Evolutionary conservation across 2,329 filamentous ascomycete species (phyloP).

Genomic region (Thielaviopsis punctulata): DNA sequence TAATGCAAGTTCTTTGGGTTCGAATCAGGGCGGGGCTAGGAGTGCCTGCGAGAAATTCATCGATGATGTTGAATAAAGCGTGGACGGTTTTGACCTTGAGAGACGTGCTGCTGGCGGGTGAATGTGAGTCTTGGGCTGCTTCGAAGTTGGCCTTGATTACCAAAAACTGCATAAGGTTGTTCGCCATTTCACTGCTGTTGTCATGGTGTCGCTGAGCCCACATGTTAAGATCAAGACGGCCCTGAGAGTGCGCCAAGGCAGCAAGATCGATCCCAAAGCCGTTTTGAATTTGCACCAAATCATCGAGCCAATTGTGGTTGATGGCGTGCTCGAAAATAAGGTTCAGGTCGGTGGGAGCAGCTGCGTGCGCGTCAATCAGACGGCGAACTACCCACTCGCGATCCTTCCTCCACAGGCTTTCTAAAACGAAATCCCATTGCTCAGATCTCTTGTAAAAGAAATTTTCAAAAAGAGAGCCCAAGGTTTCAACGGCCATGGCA

Average conservation of each 20-base stretch:
- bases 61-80: slow-evolving; percentile 60
- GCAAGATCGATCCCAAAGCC: slow-evolving; percentile 79
- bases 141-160: slow-evolving; percentile 74
- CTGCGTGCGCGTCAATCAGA: slow-evolving; percentile 65
- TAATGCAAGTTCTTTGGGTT: slow-evolving; percentile 76
- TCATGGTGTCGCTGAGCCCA: slow-evolving; percentile 63
- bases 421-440: slow-evolving; percentile 73
- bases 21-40: slow-evolving; percentile 53
- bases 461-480: slow-evolving; percentile 62
- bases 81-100: slow-evolving; percentile 76
- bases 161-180: slow-evolving; percentile 62
- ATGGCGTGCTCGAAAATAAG: slow-evolving; percentile 45
- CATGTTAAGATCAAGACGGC: slow-evolving; percentile 59
- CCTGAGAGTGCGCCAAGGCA: slow-evolving; percentile 66
- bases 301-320: slow-evolving; percentile 69
- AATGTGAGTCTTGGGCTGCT: slow-evolving; percentile 8
- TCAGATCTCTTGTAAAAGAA: slow-evolving; percentile 66
- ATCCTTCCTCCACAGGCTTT: slow-evolving; percentile 83
- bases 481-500: slow-evolving; percentile 53
- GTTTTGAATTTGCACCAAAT: slow-evolving; percentile 60
- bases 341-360: slow-evolving; percentile 39
- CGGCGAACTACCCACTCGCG: slow-evolving; percentile 69
- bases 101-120: slow-evolving; percentile 38
- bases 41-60: slow-evolving; percentile 46
- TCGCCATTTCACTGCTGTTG: slow-evolving; percentile 48